phyloP scores from a whole-genome alignment of 2,329 filamentous ascomycete species.

The Tolypocladium inflatum region DNA sequence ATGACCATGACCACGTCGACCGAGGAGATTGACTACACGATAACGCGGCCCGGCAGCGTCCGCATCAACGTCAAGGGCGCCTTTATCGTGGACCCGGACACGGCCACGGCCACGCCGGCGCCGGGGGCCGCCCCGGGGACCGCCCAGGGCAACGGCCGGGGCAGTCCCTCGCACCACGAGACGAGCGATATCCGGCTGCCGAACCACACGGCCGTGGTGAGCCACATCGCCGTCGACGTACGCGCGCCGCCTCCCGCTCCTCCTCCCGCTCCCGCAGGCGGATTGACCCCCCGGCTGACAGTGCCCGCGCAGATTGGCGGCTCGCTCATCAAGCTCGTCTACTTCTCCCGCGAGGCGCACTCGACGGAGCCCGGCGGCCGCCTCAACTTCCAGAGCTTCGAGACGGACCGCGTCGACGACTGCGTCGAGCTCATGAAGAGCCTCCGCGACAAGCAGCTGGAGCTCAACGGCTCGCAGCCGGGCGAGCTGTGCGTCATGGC shows the following conservation, averaged over 20 bases:
- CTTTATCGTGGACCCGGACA: constrained; percentile 85
- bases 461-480: constrained; percentile 60
- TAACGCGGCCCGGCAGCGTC: constrained; percentile 59
- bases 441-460: constrained; percentile 72
- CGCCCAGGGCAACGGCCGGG: constrained; percentile 29
- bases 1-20: constrained; percentile 42
- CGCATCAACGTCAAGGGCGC: constrained; percentile 95
- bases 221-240: constrained; percentile 94
- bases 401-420: constrained; percentile 88
- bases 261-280: too few relatives aligned
- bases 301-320: constrained; percentile 68
- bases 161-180: constrained; percentile 48
- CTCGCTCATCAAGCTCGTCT: constrained; percentile 91
- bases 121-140: constrained; percentile 15
- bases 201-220: constrained; percentile 90
- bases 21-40: constrained; percentile 50
- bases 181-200: constrained; percentile 92
- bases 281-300: background rate
- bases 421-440: constrained; percentile 88
- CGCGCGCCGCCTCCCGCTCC: constrained; percentile 23
- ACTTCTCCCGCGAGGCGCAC: constrained; percentile 83
- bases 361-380: constrained; percentile 75
- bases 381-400: constrained; percentile 91
- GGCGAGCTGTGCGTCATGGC: constrained; percentile 85
- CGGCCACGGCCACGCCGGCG: constrained; percentile 40